Conservation (phyloP, 306 rosid species). For the Cucumis sativus region DNA sequence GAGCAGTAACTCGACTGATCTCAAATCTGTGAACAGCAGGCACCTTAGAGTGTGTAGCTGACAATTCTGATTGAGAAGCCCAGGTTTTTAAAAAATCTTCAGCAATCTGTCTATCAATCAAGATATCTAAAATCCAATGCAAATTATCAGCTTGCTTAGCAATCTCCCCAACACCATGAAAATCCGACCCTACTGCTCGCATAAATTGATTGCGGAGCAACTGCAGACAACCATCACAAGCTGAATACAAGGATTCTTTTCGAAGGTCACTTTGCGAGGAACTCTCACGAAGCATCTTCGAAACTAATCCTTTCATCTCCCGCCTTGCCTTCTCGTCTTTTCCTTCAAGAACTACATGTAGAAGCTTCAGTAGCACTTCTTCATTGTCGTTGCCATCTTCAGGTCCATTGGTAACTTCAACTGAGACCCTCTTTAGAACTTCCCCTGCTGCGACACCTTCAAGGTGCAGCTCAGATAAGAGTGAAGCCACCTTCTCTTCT, state of each 20-base stretch:
- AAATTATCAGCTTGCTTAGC: slow-evolving; percentile 84
- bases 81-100: slow-evolving; percentile 82
- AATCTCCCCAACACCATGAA: slow-evolving; percentile 63
- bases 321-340: slow-evolving; percentile 96
- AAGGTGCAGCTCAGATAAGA: slow-evolving; percentile 79
- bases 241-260: slow-evolving; percentile 69
- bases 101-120: slow-evolving; percentile 84
- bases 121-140: slow-evolving; percentile 92
- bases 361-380: slow-evolving; percentile 76
- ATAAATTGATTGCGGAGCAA: slow-evolving; percentile 50
- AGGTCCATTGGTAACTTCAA: slow-evolving; percentile 46
- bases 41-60: slow-evolving; percentile 69
- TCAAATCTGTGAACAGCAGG: slow-evolving; percentile 82
- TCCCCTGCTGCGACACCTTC: slow-evolving; percentile 84
- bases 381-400: slow-evolving; percentile 76
- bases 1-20: slow-evolving; percentile 84
- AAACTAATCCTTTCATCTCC: slow-evolving; percentile 86
- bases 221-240: slow-evolving; percentile 73
- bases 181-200: slow-evolving; percentile 44
- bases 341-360: slow-evolving; percentile 92
- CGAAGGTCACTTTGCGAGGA: slow-evolving; percentile 63
- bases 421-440: slow-evolving; percentile 81
- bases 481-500: slow-evolving; percentile 91
- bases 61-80: slow-evolving; percentile 80
- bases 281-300: slow-evolving; percentile 88